Evolutionary conservation across 208 protist genomes (phyloP).

Genomic region (Crithidia expoeki): DNA sequence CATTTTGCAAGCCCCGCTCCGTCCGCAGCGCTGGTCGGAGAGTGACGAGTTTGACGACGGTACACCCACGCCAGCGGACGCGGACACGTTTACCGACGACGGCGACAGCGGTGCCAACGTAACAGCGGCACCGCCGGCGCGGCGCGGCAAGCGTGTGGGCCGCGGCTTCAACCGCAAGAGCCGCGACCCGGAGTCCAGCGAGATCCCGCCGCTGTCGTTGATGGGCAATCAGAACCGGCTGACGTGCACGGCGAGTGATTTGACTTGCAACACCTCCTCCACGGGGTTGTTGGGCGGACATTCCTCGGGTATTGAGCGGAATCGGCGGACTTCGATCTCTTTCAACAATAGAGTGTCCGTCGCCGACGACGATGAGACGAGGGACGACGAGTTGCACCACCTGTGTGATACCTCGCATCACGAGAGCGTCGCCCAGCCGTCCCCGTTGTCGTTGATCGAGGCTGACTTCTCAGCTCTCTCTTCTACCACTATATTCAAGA

Average conservation of each 20-base stretch:
- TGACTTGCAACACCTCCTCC: conserved; percentile 5
- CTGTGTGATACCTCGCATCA: conserved; percentile 12
- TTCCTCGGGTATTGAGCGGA: background rate
- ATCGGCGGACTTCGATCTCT: conserved; percentile 8
- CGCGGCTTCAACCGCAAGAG: conserved; percentile 10
- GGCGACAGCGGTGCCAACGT: background rate
- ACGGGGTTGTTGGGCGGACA: background rate
- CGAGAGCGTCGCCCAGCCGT: conserved; percentile 10
- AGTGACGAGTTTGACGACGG: conserved; percentile 1
- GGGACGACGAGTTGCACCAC: conserved; percentile 10
- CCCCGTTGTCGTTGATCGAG: background rate
- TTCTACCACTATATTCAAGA: conserved; percentile 7
- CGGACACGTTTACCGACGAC: background rate
- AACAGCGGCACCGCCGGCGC: background rate
- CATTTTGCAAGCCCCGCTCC: background rate
- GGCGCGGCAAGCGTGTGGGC: conserved; percentile 14
- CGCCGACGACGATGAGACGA: conserved; percentile 1
- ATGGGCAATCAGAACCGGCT: background rate
- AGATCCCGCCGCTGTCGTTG: background rate
- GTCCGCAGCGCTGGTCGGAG: background rate
- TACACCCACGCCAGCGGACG: background rate
- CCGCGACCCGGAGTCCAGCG: background rate
- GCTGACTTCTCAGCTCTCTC: background rate
- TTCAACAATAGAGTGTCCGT: conserved; percentile 12
- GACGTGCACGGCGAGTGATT: background rate